Percentiles rank a stretch among this genome's conserved stretches.
phyloP scores from a whole-genome alignment of 306 rosid species.

The Corylus heterophylla region DNA sequence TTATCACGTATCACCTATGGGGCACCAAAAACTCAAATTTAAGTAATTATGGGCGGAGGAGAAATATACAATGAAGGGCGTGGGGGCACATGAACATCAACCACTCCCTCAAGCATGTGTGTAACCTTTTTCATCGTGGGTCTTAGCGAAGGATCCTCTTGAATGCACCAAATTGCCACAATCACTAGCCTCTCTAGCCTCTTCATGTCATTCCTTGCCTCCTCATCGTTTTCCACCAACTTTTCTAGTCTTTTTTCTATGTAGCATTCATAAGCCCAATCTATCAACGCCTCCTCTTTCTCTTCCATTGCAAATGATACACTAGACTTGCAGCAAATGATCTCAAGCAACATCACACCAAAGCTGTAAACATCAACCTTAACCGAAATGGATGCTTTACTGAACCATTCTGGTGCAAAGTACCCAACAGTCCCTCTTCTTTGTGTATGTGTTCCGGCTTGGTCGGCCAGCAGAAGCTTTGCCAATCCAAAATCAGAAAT shows the following conservation, averaged over 20 bases:
- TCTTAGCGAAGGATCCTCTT: slow-evolving; percentile 30
- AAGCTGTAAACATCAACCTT: slow-evolving; percentile 33
- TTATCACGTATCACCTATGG: no score
- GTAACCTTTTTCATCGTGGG: slow-evolving; percentile 32
- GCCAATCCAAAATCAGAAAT: slow-evolving; percentile 36
- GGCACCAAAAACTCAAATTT: background rate
- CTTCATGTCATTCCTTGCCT: slow-evolving; percentile 27
- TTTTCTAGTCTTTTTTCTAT: background rate
- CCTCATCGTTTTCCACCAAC: slow-evolving; percentile 22
- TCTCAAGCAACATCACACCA: slow-evolving; percentile 25
- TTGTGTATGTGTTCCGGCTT: slow-evolving; percentile 18
- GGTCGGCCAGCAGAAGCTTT: slow-evolving; percentile 33
- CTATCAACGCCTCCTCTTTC: slow-evolving; percentile 23
- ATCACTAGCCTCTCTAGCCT: slow-evolving; percentile 22
- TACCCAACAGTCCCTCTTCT: slow-evolving; percentile 40
- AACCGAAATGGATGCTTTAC: background rate
- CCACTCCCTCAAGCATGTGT: slow-evolving; percentile 31
- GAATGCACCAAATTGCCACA: slow-evolving; percentile 33
- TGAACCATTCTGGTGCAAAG: slow-evolving; percentile 30
- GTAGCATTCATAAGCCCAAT: slow-evolving; percentile 22
- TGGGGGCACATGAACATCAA: slow-evolving; percentile 25
- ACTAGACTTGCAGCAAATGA: slow-evolving; percentile 17
- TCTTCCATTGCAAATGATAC: background rate
- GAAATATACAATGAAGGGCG: slow-evolving; percentile 18
- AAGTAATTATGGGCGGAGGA: background rate